Base-by-base conservation (phyloP, 169 alveolate genomes). In the Eimeria falciformis region DNA sequence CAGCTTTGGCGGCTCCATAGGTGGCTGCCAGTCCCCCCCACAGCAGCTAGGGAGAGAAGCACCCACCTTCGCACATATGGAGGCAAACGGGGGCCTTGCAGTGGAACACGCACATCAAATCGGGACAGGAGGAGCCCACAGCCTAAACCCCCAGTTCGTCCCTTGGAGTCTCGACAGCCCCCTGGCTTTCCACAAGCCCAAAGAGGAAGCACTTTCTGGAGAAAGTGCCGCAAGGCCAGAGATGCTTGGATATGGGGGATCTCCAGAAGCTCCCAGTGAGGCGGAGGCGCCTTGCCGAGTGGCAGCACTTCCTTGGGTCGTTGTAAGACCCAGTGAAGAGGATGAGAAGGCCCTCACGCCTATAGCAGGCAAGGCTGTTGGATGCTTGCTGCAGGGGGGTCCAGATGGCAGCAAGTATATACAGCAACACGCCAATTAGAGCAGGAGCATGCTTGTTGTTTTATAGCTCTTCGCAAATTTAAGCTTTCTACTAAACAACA, bases 111-210 rank as follows among this genome's bases (percentile, higher is more conserved):
- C 87, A 29, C 65, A 46, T 27, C 46, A n/a, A 40, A 58, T 33
- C 33, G 25, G 65, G n/a, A 55, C 53, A 73, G 87, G 69, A 21
- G 46, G 71, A 14, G 69, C 46, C 66, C 65, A 53, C 65, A 53
- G 65, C 25, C 65, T 53, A 21, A 53, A 53, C n/a, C 65, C 65
- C n/a, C 65, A 53, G 3, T 2, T 53, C 65, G n/a, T 17, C 65
- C 65, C 65, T 21, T 78, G 87, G 87, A 47, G 69, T 25, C 50
- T 78, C 69, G 69, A 25, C 69, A 78, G 87, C 87, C 87, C 87
- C 69, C 87, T 78, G 45, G 23, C 87, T n/a, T 68, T 78, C 69
- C 69, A 33, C 87, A 78, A 27, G 50, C 71, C 87, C 45, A 78
- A 25, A 50, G 87, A 78, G 27, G 87, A 78, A 1, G 29, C 69